Evolutionary conservation across 169 alveolate genomes (phyloP), one percentile per base, ranked within the genome.

Genomic region (Plasmodium blacklocki): DNA sequence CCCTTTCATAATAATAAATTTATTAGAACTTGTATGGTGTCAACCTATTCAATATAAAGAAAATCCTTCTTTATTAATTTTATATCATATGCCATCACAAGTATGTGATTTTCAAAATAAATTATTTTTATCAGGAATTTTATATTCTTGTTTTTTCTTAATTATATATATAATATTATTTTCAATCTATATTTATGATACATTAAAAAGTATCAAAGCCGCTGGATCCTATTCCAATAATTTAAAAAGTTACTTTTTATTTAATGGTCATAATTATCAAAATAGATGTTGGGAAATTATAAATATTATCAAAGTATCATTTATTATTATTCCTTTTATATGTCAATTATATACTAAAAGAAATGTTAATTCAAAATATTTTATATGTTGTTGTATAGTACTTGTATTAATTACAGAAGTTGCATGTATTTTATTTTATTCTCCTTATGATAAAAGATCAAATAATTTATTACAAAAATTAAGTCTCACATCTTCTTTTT

Each of bases 21-120:
- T 92, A 14, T 52, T 94, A 59, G 95, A 94, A 73, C 83, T 91
- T 21, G 49, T 94, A 39, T 94, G 95, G 96, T 94, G 96, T 60
- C 95, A 92, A 23, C 68, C 83, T n/a, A 88, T 93, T 39, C 74
- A 93, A 50, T 94, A 94, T 88, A 94, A 90, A 80, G 29, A 50
- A 29, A 88, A 92, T 32, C 23, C 19, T 6, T 85, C 93, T 18
- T 73, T 92, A 23, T 49, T 73, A 8, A 92, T 94, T 19, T 71
- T 94, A 70, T 91, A 90, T 32, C 93, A 94, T 62, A 59, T 88
- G 88, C 96, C 96, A 2, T 72, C 93, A 29, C 92, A 88, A 32
- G 89, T 89, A n/a, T 93, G 96, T 59, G 15, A 54, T 52, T 18
- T 58, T 43, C n/a, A 56, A n/a, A 90, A 92, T 49, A 80, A 60